phyloP scores from a whole-genome alignment of 306 rosid species.

The Corylus americana region DNA sequence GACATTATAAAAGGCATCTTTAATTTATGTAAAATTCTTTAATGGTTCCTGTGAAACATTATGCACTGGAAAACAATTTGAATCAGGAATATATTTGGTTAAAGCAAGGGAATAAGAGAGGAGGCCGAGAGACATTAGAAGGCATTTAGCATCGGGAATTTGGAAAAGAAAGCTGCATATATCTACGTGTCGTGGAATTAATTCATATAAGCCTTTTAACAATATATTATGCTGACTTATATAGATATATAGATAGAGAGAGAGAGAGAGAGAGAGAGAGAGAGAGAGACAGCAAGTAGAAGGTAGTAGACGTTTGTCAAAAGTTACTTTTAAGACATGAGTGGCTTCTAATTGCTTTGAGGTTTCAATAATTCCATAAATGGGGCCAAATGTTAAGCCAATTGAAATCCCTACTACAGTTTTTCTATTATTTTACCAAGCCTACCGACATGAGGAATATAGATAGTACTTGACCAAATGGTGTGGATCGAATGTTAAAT shows the following conservation, averaged over 20 bases:
- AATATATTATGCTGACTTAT: not conserved
- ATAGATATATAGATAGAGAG: too few relatives aligned
- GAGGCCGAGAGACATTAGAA: too few relatives aligned
- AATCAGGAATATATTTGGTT: too few relatives aligned
- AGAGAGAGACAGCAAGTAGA: not conserved
- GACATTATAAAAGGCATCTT: too few relatives aligned
- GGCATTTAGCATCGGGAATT: not conserved
- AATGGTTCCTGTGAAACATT: not conserved
- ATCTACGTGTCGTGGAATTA: not conserved
- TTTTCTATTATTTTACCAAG: not conserved
- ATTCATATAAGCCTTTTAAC: not conserved
- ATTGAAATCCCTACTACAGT: not conserved
- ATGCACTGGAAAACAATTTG: not conserved
- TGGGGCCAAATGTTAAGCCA: not conserved
- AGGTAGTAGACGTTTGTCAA: not conserved
- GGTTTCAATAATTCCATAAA: not conserved
- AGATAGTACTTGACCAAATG: not conserved
- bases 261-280: too few relatives aligned
- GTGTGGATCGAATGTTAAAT: not conserved
- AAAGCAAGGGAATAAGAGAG: too few relatives aligned
- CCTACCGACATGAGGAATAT: not conserved
- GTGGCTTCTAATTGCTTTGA: not conserved
- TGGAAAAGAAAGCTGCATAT: not conserved
- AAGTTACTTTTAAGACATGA: not conserved
- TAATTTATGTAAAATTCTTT: too few relatives aligned